Percentiles rank a stretch among this genome's conserved stretches.
Evolutionary conservation across 2,329 filamentous ascomycete genomes (phyloP).

Genomic region (Neofusicoccum umdonicola): DNA sequence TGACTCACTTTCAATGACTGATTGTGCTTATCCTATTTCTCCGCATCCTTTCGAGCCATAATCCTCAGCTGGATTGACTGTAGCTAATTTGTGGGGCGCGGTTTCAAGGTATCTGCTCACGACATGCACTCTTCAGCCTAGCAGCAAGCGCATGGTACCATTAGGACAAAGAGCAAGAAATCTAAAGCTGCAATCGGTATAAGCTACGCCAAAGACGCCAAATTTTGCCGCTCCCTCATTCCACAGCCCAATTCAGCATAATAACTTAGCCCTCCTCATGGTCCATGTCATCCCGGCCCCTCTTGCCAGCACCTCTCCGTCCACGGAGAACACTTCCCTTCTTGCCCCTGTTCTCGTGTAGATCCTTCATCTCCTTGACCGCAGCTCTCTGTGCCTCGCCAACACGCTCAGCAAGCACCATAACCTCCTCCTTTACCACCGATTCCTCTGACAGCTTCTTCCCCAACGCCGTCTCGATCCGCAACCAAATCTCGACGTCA

Average conservation of each 20-base stretch:
- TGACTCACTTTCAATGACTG: not conserved
- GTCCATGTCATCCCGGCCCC: constrained; percentile 67
- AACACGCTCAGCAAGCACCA: constrained; percentile 74
- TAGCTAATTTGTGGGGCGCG: not conserved
- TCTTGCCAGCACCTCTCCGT: constrained; percentile 53
- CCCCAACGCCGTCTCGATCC: constrained; percentile 80
- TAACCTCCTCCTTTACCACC: constrained; percentile 76
- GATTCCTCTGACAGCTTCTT: constrained; percentile 71
- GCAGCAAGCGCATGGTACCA: not conserved
- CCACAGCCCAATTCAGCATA: not conserved
- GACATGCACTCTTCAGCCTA: not conserved
- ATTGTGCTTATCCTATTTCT: not conserved
- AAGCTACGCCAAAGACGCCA: not conserved
- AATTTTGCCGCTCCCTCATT: not conserved
- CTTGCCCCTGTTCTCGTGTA: constrained; percentile 65
- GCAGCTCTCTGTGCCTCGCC: constrained; percentile 81
- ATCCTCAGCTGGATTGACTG: too few relatives aligned
- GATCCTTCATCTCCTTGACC: constrained; percentile 74
- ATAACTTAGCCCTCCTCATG: constrained; percentile 63
- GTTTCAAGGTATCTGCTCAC: not conserved
- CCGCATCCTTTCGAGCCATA: not conserved
- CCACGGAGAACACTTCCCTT: constrained; percentile 49
- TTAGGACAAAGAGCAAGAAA: not conserved
- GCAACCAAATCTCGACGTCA: constrained; percentile 74
- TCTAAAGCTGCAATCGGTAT: not conserved